Conservation (phyloP, 2,329 filamentous ascomycete genomes). For the Apiospora koreana region DNA sequence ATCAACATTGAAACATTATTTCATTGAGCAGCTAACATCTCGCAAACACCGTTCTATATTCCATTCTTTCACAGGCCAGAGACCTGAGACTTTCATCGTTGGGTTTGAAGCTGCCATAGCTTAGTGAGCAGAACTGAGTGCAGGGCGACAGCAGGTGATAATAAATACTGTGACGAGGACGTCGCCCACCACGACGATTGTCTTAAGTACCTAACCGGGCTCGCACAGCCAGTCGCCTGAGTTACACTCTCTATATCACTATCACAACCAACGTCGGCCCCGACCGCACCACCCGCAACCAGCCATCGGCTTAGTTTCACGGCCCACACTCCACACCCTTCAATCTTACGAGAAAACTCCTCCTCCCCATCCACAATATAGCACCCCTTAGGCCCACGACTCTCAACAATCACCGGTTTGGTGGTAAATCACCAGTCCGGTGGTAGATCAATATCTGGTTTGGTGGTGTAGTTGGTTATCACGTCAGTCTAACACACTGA, state of each 20-base stretch:
- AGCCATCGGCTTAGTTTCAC: neutral
- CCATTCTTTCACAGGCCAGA: neutral
- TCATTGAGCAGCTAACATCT: no score
- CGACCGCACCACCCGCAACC: neutral
- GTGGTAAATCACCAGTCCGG: no score
- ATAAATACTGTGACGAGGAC: no score
- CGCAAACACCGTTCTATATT: neutral
- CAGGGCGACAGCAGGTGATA: neutral
- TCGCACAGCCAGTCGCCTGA: no score
- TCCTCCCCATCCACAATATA: neutral
- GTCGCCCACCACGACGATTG: neutral
- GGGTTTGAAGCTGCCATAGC: neutral
- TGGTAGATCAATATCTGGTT: neutral
- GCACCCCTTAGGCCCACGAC: neutral
- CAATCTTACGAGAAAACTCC: neutral
- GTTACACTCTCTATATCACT: neutral
- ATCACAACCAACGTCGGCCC: neutral
- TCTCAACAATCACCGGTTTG: neutral
- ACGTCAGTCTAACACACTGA: slow-evolving; percentile 49
- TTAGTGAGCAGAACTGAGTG: neutral
- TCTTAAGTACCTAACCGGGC: neutral
- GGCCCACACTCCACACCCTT: neutral
- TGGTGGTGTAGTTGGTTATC: slow-evolving; percentile 46
- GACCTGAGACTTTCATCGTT: neutral
- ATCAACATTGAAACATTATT: no score